Evolutionary conservation across 1,284 basidiomycete genomes (phyloP), one percentile per base, ranked within the genome.

Genomic region (Rhodotorula sp.): DNA sequence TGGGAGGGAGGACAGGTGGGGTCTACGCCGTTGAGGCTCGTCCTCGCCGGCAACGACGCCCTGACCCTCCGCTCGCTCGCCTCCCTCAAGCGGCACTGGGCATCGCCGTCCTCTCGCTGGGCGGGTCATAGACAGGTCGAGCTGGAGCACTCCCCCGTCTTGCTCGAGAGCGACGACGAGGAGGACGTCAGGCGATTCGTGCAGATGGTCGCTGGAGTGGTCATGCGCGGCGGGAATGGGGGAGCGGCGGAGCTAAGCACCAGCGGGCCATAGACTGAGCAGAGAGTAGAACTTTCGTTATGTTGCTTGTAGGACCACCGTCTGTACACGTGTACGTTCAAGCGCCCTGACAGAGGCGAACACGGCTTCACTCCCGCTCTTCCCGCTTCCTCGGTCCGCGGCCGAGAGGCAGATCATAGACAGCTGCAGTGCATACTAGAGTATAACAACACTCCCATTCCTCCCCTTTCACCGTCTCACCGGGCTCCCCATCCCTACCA

Each of bases 111-210:
- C 13, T 25, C 44, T 15, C 9, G 12, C 13, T 17, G 27, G 22
- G 32, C 2, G 7, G 53, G 19, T 4, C 17, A 32, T 10, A 13
- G 10, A 9, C 21, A 13, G 2, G 25, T 64, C 36, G 29, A 60
- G 25, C 27, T 69, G 25, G 57, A 59, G 12, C 68, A 69, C 46
- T n/a, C 34, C 36, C 39, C 50, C 19, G 27, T 69, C 39, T 15
- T 69, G 58, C 64, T 65, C 46, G 68, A 69, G 48, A 65, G 63
- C 19, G 68, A 69, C 48, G 68, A 69, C 17, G 68, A 69, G 39
- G 68, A 65, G 6, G 68, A 69, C 36, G 63, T 69, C 3, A 44
- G 68, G 32, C 29, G 68, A 50, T 69, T 69, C 13, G 68, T 69
- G 34, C 56, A 69, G 29, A 54, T 59, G 63, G 51, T 69, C 19